A percentile compares a stretch with the other conserved stretches of the same genome.
Evolutionary conservation across 2,329 filamentous ascomycete genomes (phyloP).

Genomic region (Cordyceps pruinosa): DNA sequence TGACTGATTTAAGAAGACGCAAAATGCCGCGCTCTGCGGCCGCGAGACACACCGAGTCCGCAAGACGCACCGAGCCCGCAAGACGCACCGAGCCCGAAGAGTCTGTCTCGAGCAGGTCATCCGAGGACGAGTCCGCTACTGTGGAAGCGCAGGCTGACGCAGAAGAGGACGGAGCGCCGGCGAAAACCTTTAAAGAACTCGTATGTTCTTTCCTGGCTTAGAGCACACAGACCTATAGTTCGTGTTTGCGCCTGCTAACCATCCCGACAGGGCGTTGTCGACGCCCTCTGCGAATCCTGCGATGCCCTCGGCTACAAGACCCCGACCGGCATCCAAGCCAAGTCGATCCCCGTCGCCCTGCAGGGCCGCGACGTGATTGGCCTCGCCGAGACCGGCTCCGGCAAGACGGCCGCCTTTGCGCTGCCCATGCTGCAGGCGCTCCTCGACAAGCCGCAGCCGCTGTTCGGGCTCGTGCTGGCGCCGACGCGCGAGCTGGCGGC

Average conservation of each 20-base stretch:
- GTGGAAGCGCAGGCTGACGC: slow-evolving; percentile 27
- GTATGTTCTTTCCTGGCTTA: slow-evolving; percentile 25
- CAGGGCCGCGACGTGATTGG: slow-evolving; percentile 83
- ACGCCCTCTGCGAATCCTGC: slow-evolving; percentile 85
- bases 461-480: slow-evolving; percentile 85
- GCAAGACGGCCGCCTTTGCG: slow-evolving; percentile 93
- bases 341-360: slow-evolving; percentile 76
- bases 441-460: slow-evolving; percentile 75
- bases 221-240: too few species aligned
- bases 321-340: slow-evolving; percentile 82
- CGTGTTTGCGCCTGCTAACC: slow-evolving; percentile 14
- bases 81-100: background rate
- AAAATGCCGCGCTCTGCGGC: slow-evolving; percentile 28
- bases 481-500: slow-evolving; percentile 90
- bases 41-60: background rate
- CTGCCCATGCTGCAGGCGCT: slow-evolving; percentile 87
- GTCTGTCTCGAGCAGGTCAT: slow-evolving; percentile 1
- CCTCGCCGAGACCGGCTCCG: slow-evolving; percentile 88
- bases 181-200: slow-evolving; percentile 61
- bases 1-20: slow-evolving; percentile 35
- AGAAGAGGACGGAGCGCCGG: slow-evolving; percentile 23
- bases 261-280: slow-evolving; percentile 61
- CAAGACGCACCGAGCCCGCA: slow-evolving; percentile 10
- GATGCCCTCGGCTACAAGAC: slow-evolving; percentile 71
- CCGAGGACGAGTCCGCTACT: slow-evolving; percentile 28